These are phyloP conservation scores for Diaporthe humulicola DNA, from an alignment of 2,329 filamentous ascomycete species.

Conservation along the genomic window DNA sequence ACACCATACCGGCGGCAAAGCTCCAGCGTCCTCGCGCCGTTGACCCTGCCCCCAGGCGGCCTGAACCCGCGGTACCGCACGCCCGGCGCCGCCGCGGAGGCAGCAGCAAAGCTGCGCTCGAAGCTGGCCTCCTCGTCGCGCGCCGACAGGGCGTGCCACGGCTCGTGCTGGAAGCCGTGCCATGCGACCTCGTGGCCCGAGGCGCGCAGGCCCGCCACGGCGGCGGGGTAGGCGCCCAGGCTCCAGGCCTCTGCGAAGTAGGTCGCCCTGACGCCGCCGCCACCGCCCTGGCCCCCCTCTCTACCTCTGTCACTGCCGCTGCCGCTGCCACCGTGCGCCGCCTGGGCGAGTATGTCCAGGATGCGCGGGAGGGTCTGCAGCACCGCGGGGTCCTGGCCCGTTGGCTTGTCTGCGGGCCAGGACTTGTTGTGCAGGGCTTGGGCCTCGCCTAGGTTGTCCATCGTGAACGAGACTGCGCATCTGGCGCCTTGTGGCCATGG, in stretches of 20 bases:
- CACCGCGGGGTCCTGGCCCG: slow-evolving; percentile 46
- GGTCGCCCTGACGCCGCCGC: slow-evolving; percentile 42
- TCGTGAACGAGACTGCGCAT: slow-evolving; percentile 48
- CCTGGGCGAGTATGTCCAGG: slow-evolving; percentile 43
- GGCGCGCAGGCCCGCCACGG: slow-evolving; percentile 39
- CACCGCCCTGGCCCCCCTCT: not conserved
- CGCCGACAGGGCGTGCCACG: slow-evolving; percentile 42
- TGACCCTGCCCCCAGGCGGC: slow-evolving; percentile 46
- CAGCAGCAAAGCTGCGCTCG: slow-evolving; percentile 43
- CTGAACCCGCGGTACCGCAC: slow-evolving; percentile 46
- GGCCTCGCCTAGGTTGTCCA: slow-evolving; percentile 51
- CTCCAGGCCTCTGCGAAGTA: slow-evolving; percentile 51
- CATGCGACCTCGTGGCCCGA: slow-evolving; percentile 49
- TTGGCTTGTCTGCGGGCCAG: slow-evolving; percentile 43
- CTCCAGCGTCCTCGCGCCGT: slow-evolving; percentile 43
- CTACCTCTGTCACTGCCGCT: not conserved
- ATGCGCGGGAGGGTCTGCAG: slow-evolving; percentile 47
- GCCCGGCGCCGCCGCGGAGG: slow-evolving; percentile 35
- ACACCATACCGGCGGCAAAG: slow-evolving; percentile 43
- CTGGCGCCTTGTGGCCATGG: slow-evolving; percentile 45
- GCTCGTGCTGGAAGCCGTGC: slow-evolving; percentile 50
- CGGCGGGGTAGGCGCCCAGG: slow-evolving; percentile 44
- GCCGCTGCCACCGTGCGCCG: too few relatives aligned
- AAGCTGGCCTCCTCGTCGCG: slow-evolving; percentile 44
- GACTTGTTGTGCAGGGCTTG: slow-evolving; percentile 45